Evolutionary conservation across 2,329 filamentous ascomycete species (phyloP), one percentile per base, ranked within the genome.

Genomic region (Botryosphaeria agaves): DNA sequence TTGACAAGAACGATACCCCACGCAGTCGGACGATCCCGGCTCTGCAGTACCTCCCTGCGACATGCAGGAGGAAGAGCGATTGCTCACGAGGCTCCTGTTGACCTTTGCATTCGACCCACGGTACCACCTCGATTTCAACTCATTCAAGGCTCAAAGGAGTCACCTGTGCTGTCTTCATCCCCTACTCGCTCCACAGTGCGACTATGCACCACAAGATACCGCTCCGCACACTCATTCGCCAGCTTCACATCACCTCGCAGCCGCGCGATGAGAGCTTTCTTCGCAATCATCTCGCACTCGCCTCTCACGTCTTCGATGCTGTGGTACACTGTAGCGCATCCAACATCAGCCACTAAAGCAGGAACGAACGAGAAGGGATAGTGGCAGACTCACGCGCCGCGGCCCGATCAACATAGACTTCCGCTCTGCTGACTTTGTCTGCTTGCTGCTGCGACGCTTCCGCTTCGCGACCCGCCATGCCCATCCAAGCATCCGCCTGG

Each of bases 401-500:
- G 3, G 45, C 44, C 8, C 44, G 35, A 19, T 50, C 48, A 5
- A 52, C 34, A 28, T 41, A 40, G 3, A 37, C 33, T 11, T 42
- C 38, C 5, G 48, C 47, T 40, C 33, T 51, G 47, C 31, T 26
- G 35, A 18, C 19, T 41, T n/a, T n/a, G n/a, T n/a, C n/a, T n/a
- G n/a, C n/a, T n/a, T n/a, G n/a, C n/a, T n/a, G n/a, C n/a, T n/a
- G n/a, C n/a, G n/a, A n/a, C n/a, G n/a, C n/a, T n/a, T n/a, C n/a
- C n/a, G 43, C 26, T 35, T 35, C 35, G 42, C 39, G 59, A 20
- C 81, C 76, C 0, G 81, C 82, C 36, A 80, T 55, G 0, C 84
- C 84, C 60, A 92, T 78, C 41, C 76, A 70, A 0, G 80, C 76
- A 47, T 93, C 83, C 0, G 71, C 79, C 3, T 91, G 64, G 14